Base-by-base conservation (phyloP, 495 filamentous ascomycete species). In the Aspergillus cristatus region DNA sequence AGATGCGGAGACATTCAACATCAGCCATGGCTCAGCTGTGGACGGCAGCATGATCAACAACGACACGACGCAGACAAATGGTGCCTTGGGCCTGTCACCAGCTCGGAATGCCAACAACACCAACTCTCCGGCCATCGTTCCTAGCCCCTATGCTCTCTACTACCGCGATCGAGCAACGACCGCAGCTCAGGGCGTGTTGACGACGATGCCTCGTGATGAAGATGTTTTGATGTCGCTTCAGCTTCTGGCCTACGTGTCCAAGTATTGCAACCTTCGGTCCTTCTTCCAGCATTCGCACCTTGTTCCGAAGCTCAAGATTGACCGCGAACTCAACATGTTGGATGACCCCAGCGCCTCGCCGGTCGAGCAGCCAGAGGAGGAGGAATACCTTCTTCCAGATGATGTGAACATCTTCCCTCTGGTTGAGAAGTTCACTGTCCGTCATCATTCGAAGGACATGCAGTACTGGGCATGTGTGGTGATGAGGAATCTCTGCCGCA, bases 381-480 rank as follows among this genome's bases (percentile, higher is more conserved):
- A 95, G 45, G 91, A 98, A 51, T 97, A 95, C 48, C 66, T 91
- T 4, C 74, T 91, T 3, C 84, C 88, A 1, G 88, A 96, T 57
- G 85, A 96, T 59, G 84, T 88, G 60, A 98, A 96, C 62, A 94
- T 97, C 53, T 98, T 98, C 65, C 91, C 91, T 17, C 70, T 98
- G 38, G 90, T 98, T 31, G 91, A 98, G 63, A 95, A 95, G 59
- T 97, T 95, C 58, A 98, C 91, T 10, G 86, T 95, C 28, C 77
- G 90, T 39, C 86, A 94, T 53, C 86, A 95, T 58, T 86, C 83
- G 34, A 82, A 81, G 37, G 90, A 97, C 57, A 97, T 98, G 91
- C 88, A 95, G 55, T 96, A 96, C 65, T 98, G 91, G 91, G 91
- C 91, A 7, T 90, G 88, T 36, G 90, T 98, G 14, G 91, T 98